Conservation (phyloP, 345 rosid genomes). For the Luvunga scandens region DNA sequence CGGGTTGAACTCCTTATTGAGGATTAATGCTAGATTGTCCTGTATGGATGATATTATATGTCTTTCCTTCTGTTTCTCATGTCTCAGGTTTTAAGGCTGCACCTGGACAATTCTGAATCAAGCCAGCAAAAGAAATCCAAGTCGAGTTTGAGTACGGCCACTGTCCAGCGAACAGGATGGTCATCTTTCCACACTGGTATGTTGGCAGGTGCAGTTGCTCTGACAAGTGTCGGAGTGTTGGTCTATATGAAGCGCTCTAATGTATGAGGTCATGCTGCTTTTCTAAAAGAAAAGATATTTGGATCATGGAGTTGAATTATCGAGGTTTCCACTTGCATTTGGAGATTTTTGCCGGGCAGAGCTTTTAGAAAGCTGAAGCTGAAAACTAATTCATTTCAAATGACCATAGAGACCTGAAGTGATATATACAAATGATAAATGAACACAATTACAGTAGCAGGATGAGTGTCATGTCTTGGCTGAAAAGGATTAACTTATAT, state of each 20-base stretch:
- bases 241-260: conserved; percentile 72
- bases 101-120: conserved; percentile 57
- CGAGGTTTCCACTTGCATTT: neutral
- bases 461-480: neutral
- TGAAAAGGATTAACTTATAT: too few relatives aligned
- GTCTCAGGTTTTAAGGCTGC: conserved; percentile 64
- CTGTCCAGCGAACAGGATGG: conserved; percentile 30
- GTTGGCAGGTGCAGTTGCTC: conserved; percentile 56
- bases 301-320: neutral
- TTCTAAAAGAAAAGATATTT: neutral
- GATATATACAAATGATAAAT: neutral
- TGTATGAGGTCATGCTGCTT: conserved; percentile 26
- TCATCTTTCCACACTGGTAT: conserved; percentile 39
- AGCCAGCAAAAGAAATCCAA: conserved; percentile 23
- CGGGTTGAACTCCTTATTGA: neutral
- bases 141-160: conserved; percentile 9
- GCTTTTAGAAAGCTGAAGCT: neutral
- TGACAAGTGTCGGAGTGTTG: conserved; percentile 62
- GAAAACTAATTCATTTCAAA: too few relatives aligned
- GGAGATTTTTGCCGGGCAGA: neutral
- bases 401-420: neutral
- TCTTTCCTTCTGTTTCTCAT: neutral
- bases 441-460: neutral
- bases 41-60: neutral
- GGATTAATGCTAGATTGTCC: neutral